Evolutionary conservation across 306 rosid species (phyloP).

Genomic region (Potentilla sterilis): DNA sequence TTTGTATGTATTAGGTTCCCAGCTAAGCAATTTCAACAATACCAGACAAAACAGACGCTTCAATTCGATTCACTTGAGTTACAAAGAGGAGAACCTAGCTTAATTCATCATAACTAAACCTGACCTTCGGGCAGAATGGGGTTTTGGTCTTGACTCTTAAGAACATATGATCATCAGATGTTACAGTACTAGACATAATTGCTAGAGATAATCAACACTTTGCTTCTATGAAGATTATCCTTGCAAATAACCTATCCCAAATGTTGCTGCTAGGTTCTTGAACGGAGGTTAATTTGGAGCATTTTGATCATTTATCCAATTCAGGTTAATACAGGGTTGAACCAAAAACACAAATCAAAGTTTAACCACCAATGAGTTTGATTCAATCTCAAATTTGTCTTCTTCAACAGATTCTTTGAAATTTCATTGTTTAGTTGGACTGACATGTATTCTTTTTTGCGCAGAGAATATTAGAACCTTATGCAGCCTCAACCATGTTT

Average conservation of each 20-base stretch:
- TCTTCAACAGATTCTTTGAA: too few relatives aligned
- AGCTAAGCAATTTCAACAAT: background rate
- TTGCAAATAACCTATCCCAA: background rate
- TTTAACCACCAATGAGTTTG: too few relatives aligned
- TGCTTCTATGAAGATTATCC: background rate
- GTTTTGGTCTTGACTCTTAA: background rate
- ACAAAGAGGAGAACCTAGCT: constrained; percentile 2
- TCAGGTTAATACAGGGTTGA: background rate
- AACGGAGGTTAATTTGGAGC: background rate
- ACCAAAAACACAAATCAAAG: background rate
- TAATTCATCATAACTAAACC: background rate
- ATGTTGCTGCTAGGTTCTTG: background rate
- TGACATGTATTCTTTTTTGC: too few relatives aligned
- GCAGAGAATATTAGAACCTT: too few relatives aligned
- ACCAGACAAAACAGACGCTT: constrained; percentile 16
- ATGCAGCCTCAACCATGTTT: too few relatives aligned
- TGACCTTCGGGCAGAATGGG: background rate
- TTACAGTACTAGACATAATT: background rate
- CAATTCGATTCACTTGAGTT: background rate
- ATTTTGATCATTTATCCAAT: background rate
- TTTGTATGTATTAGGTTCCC: background rate
- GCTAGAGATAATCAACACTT: background rate
- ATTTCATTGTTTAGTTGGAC: too few relatives aligned
- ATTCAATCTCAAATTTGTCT: too few relatives aligned
- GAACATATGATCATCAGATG: constrained; percentile 1